These are phyloP conservation scores for Butyriboletus loyo DNA, from an alignment of 768 basidiomycete genomes.

Conservation along the genomic window DNA sequence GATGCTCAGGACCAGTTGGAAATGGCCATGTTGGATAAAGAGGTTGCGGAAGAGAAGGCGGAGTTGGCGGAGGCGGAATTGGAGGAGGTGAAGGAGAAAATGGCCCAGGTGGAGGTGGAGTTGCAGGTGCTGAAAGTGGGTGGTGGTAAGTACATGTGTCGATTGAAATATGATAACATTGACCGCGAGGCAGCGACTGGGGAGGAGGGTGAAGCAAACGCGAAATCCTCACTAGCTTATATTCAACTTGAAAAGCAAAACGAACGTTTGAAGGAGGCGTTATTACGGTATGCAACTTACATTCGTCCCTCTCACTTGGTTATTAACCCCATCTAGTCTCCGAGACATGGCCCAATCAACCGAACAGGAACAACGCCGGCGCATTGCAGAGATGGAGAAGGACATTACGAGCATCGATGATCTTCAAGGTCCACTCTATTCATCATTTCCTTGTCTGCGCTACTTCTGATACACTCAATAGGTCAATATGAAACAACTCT, in stretches of 20 bases:
- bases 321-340: conserved; percentile 45
- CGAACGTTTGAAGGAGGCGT: conserved; percentile 90
- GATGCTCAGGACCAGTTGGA: conserved; percentile 91
- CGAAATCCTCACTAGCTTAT: conserved; percentile 62
- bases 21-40: conserved; percentile 93
- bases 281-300: conserved; percentile 58
- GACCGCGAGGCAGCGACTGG: conserved; percentile 17
- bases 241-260: conserved; percentile 97
- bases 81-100: conserved; percentile 72
- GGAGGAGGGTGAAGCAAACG: conserved; percentile 32
- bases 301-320: background rate
- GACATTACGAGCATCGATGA: conserved; percentile 78
- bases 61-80: conserved; percentile 77
- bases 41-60: conserved; percentile 91
- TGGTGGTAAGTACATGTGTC: conserved; percentile 23
- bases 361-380: conserved; percentile 76
- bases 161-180: background rate
- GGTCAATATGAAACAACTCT: conserved; percentile 78
- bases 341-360: conserved; percentile 87
- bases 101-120: conserved; percentile 82
- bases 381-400: conserved; percentile 87
- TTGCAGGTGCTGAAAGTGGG: conserved; percentile 72
- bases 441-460: background rate
- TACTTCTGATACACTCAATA: conserved; percentile 28
- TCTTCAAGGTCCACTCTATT: conserved; percentile 58